Base-by-base conservation (phyloP, 129 eudicot genomes). In the Saposhnikovia divaricata region DNA sequence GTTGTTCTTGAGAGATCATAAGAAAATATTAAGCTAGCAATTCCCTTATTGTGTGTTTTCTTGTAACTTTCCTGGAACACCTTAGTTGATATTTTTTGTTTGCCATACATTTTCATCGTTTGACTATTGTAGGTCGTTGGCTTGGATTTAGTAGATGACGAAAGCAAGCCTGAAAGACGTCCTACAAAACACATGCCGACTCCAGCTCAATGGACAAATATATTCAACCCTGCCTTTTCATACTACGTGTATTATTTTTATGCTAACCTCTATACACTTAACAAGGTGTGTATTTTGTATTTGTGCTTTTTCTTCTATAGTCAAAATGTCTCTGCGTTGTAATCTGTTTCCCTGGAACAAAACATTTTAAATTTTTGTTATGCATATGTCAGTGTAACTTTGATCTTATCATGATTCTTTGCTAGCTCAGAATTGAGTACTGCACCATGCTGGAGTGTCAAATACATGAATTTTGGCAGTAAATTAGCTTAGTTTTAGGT, bases 171-270 rank as follows among this genome's bases (percentile, higher is more conserved):
- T 12, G 99, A 96, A 86, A 90, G 99, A 85, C 94, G 99, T 37
- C 99, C 99, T 40, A 95, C 97, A 78, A 95, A 95, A 39, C 99
- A 95, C 90, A 95, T 95, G 99, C 99, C 97, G 43, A 96, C 96
- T 48, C 99, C 99, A 43, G 88, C 88, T 44, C 93, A 96, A 77
- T 96, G 99, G 99, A 96, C 98, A 61, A 96, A 96, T 79, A 89
- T 87, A 73, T 96, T 96, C 88, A 96, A 96, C 78, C 99, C 98
- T 82, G 99, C 99, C 51, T 96, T 85, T 77, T 87, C 99, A 71
- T 96, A 96, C 79, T 96, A 96, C 78, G 94, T 87, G 15, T 96
- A 96, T 88, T 96, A 96, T 79, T 96, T 97, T 79, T 96, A 96
- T 85, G 99, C 99, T 42, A 96, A 96, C 87, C 96, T 96, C 79